A percentile compares a stretch with the other conserved stretches of the same genome.
Conservation (phyloP, 2,329 filamentous ascomycete species). For the Penicillium sp. region DNA sequence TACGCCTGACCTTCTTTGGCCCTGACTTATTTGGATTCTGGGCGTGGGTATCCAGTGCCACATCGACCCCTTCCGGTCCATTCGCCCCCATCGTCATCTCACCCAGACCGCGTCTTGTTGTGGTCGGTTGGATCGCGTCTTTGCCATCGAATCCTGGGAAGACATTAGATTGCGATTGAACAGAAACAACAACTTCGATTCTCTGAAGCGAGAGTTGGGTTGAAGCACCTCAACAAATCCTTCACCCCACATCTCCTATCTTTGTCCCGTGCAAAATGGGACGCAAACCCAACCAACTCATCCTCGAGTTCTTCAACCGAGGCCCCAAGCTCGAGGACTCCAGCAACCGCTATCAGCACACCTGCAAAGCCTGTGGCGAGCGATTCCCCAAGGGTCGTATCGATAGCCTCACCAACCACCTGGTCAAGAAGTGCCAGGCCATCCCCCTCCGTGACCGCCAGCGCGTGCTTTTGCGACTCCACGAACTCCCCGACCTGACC, state of each 20-base stretch:
- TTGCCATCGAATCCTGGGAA: not conserved
- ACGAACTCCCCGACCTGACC: constrained; percentile 63
- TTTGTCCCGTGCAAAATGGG: constrained; percentile 60
- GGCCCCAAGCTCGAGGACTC: constrained; percentile 84
- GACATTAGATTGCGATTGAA: not conserved
- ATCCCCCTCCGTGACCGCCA: constrained; percentile 73
- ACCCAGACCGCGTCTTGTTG: not conserved
- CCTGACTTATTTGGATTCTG: not conserved
- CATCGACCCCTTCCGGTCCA: not conserved
- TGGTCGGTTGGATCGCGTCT: not conserved
- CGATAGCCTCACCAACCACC: constrained; percentile 76
- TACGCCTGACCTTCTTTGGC: constrained; percentile 8
- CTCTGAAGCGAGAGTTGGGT: not conserved
- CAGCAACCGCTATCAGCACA: constrained; percentile 89
- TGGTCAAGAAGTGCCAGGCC: constrained; percentile 82
- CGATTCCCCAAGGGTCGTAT: constrained; percentile 87
- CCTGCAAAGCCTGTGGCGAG: constrained; percentile 83
- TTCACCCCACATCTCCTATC: constrained; percentile 9
- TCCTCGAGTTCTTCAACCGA: constrained; percentile 83
- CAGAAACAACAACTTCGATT: not conserved
- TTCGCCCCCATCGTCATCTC: not conserved
- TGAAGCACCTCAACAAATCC: not conserved
- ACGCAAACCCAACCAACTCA: constrained; percentile 78
- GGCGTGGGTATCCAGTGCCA: not conserved
- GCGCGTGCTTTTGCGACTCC: constrained; percentile 69